phyloP scores from a whole-genome alignment of 2,329 filamentous ascomycete genomes.

The Scytalidium sp. region DNA sequence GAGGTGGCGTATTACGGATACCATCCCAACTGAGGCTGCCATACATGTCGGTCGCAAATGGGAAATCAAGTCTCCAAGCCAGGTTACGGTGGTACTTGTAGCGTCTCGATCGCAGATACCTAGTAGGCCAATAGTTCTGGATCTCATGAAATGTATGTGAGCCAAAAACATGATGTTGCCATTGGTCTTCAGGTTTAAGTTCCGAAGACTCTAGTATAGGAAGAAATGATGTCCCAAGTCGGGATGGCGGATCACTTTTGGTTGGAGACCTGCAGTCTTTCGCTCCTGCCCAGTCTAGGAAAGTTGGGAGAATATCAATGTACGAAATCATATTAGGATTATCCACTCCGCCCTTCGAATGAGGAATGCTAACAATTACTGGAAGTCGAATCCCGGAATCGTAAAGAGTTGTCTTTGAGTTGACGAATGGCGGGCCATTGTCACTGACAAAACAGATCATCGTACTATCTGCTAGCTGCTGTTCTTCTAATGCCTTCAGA shows the following conservation, averaged over 20 bases:
- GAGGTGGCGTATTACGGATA: constrained; percentile 33
- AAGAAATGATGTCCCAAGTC: constrained; percentile 36
- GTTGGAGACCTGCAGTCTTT: constrained; percentile 34
- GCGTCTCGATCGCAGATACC: constrained; percentile 36
- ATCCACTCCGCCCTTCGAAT: constrained; percentile 8
- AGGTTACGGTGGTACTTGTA: constrained; percentile 53
- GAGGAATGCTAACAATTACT: constrained; percentile 31
- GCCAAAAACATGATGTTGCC: constrained; percentile 40
- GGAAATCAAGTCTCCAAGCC: constrained; percentile 46
- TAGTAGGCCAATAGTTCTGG: constrained; percentile 48
- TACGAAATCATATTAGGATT: constrained; percentile 37
- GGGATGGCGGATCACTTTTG: constrained; percentile 24
- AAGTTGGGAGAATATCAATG: constrained; percentile 36
- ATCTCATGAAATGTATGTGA: constrained; percentile 51
- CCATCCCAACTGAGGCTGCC: constrained; percentile 40
- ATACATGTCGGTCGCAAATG: constrained; percentile 45
- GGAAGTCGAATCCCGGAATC: constrained; percentile 37
- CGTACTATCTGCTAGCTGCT: constrained; percentile 28
- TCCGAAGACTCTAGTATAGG: constrained; percentile 26
- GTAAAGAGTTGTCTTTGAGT: constrained; percentile 40
- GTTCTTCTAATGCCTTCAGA: constrained; percentile 24
- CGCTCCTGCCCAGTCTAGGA: constrained; percentile 31
- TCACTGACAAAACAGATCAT: constrained; percentile 37
- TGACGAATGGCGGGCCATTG: constrained; percentile 39
- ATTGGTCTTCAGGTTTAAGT: constrained; percentile 15